Evolutionary conservation across 2,329 filamentous ascomycete species (phyloP), one percentile per base, ranked within the genome.

Genomic region (Colletotrichum endophyticum): DNA sequence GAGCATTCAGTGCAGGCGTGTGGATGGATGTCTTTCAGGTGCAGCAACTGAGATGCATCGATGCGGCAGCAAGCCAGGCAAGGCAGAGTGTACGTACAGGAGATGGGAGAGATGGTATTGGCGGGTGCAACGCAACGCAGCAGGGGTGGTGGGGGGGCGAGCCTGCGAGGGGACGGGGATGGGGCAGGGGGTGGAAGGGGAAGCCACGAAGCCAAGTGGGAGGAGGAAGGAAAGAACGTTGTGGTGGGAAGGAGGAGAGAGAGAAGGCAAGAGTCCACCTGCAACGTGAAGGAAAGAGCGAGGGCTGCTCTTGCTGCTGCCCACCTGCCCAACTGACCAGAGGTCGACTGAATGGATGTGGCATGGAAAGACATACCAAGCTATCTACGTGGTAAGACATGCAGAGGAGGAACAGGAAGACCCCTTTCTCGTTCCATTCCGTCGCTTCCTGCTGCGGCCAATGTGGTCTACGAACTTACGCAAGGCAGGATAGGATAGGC

Each of bases 11-110:
- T 30, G 44, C 19, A n/a, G 15, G n/a, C 49, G 28, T 61, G 73
- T 67, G 70, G 62, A 68, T n/a, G 70, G 61, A 61, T 76, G 73
- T 76, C 56, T 68, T 44, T 69, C 32, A 53, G 30, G 36, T 68
- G 62, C 62, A 73, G 44, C 44, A 53, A 53, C n/a, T 53, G 44
- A 53, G 73, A 56, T 36, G 59, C 28, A 53, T 25, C 25, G 30
- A 39, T 63, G 73, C 32, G 56, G 44, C 25, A 34, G 44, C 25
- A 22, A 56, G 53, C 32, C 28, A 56, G 53, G 19, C 22, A 32
- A 25, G 8, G 63, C 13, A n/a, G 4, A 19, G 13, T n/a, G 64
- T 39, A 73, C 63, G 61, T 72, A 67, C 53, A 30, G 8, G 5
- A 71, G 59, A 64, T 75, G 49, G 49, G 49, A 59, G 7, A 49